Conservation (phyloP, 1,139 yeast genomes). For the Spathaspora jeffriesii region DNA sequence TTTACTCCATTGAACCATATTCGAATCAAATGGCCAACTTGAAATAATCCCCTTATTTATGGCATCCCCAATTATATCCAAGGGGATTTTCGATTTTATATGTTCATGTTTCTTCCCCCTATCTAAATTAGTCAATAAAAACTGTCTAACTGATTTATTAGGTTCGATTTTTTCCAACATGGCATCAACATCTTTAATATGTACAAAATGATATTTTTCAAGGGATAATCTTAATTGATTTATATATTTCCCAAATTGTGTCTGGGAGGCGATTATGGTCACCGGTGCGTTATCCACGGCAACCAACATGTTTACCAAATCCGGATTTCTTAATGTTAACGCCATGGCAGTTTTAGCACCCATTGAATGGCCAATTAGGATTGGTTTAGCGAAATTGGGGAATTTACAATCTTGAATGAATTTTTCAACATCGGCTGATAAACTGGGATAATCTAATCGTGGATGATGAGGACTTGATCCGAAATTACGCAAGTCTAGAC, state of each 20-base stretch:
- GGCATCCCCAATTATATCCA: conserved; percentile 64
- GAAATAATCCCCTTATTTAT: conserved; percentile 66
- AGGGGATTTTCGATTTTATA: conserved; percentile 61
- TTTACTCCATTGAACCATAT: conserved; percentile 49
- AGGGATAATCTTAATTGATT: conserved; percentile 58
- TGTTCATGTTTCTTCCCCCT: conserved; percentile 40
- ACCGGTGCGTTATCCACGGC: conserved; percentile 93
- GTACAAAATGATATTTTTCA: conserved; percentile 41
- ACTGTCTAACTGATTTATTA: conserved; percentile 66
- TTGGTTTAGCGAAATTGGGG: conserved; percentile 41
- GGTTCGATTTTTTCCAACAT: conserved; percentile 65
- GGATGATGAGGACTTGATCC: conserved; percentile 82
- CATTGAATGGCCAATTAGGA: conserved; percentile 92
- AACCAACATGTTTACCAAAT: conserved; percentile 61
- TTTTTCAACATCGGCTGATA: conserved; percentile 81
- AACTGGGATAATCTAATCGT: conserved; percentile 74
- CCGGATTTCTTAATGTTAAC: conserved; percentile 69
- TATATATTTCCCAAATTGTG: conserved; percentile 67
- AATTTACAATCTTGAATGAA: conserved; percentile 57
- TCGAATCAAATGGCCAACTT: conserved; percentile 74
- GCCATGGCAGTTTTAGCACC: conserved; percentile 98
- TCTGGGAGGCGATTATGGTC: conserved; percentile 54
- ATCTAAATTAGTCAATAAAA: conserved; percentile 70
- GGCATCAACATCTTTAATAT: conserved; percentile 69
- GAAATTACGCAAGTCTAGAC: conserved; percentile 86